These are phyloP conservation scores for Raphanus hybrid DNA, from an alignment of 441 rosid genomes.

Conservation along the genomic window DNA sequence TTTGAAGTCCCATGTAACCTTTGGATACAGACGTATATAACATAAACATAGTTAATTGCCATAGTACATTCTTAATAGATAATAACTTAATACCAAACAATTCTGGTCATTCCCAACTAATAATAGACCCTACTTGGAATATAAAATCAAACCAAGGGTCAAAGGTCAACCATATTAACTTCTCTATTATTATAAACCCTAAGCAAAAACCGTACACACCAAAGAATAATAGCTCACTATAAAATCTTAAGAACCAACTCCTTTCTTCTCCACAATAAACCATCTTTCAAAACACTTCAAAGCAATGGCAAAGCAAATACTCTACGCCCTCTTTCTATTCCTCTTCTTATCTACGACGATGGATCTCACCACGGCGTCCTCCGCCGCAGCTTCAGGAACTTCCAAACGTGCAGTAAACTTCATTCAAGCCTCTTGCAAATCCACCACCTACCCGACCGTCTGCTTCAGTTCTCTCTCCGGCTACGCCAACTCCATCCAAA, in stretches of 20 bases:
- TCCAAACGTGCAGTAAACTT: conserved; percentile 48
- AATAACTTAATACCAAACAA: not conserved
- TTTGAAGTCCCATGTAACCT: conserved; percentile 13
- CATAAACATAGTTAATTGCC: not conserved
- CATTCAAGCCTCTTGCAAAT: conserved; percentile 63
- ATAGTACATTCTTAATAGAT: not conserved
- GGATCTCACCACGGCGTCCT: not conserved
- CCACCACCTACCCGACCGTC: conserved; percentile 67
- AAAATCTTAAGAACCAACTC: conserved; percentile 23
- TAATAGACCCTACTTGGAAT: conserved; percentile 29
- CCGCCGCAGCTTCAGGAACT: not conserved
- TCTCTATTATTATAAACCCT: conserved; percentile 12
- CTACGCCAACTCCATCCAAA: conserved; percentile 59
- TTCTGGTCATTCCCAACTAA: conserved; percentile 40
- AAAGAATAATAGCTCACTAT: conserved; percentile 19
- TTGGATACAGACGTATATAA: not conserved
- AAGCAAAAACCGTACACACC: conserved; percentile 21
- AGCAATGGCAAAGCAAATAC: conserved; percentile 34
- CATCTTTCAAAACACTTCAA: conserved; percentile 18
- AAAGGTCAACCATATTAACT: conserved; percentile 25
- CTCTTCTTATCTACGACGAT: conserved; percentile 28
- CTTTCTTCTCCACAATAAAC: conserved; percentile 28
- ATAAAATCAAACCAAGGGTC: conserved; percentile 26
- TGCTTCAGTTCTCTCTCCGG: conserved; percentile 63
- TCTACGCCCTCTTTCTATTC: conserved; percentile 25